Percentiles rank a stretch among this genome's conserved stretches.
phyloP scores from a whole-genome alignment of 805 yeast species.

The Nakazawaea ishiwadae region DNA sequence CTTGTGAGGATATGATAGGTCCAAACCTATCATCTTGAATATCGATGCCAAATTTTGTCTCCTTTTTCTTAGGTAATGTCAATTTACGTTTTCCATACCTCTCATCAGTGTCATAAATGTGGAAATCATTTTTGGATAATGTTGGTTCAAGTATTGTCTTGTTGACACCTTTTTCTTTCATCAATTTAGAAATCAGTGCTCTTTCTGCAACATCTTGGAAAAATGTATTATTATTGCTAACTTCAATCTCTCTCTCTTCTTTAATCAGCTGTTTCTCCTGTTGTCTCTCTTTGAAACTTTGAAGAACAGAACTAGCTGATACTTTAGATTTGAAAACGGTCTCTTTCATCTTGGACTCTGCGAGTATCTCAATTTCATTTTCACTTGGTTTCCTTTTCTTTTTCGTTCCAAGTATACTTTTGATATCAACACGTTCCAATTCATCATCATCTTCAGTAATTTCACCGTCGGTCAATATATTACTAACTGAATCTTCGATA shows the following conservation, averaged over 20 bases:
- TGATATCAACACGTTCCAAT: background rate
- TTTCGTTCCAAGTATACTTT: background rate
- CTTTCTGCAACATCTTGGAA: conserved; percentile 5
- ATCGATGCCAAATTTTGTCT: background rate
- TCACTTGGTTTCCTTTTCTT: background rate
- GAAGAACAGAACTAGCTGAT: conserved; percentile 3
- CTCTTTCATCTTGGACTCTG: background rate
- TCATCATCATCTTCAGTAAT: background rate
- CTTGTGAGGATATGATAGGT: background rate
- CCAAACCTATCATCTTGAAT: background rate
- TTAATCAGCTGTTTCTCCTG: too few relatives aligned
- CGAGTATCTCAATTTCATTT: background rate
- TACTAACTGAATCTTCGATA: background rate
- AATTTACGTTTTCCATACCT: background rate
- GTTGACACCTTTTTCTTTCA: conserved; percentile 10
- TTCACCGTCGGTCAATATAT: background rate
- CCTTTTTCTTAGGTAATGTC: background rate
- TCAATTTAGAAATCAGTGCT: conserved; percentile 5
- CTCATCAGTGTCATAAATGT: conserved; percentile 1
- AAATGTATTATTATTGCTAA: background rate
- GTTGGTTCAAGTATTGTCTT: conserved; percentile 5
- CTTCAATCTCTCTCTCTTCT: too few relatives aligned
- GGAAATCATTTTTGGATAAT: conserved; percentile 1
- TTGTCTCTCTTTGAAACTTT: conserved; percentile 10
- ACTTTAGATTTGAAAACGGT: conserved; percentile 10